Evolutionary conservation across 768 basidiomycete genomes (phyloP).

Genomic region (Tylopilus balloui): DNA sequence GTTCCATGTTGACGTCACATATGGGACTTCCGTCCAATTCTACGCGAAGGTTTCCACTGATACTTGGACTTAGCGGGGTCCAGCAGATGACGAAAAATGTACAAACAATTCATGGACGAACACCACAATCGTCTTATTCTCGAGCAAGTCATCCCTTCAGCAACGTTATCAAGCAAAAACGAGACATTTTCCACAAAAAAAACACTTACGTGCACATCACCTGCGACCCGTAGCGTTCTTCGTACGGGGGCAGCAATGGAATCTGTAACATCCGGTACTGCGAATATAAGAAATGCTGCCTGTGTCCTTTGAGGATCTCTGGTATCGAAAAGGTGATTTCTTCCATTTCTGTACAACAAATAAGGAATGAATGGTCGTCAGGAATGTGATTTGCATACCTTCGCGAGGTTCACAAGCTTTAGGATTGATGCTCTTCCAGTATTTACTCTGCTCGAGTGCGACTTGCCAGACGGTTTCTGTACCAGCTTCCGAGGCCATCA

Average conservation of each 20-base stretch:
- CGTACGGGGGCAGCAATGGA: conserved; percentile 68
- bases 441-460: conserved; percentile 79
- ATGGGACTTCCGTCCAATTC: conserved; percentile 71
- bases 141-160: conserved; percentile 69
- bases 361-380: background rate
- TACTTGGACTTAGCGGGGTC: background rate
- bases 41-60: conserved; percentile 82
- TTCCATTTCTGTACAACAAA: conserved; percentile 46
- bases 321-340: conserved; percentile 64
- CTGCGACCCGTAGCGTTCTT: conserved; percentile 73
- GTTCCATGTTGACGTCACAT: conserved; percentile 72
- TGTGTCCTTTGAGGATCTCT: conserved; percentile 84
- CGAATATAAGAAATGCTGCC: conserved; percentile 79
- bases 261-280: conserved; percentile 75
- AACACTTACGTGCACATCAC: conserved; percentile 82
- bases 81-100: background rate
- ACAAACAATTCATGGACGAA: conserved; percentile 95
- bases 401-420: conserved; percentile 79
- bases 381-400: conserved; percentile 40
- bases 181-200: background rate
- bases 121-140: conserved; percentile 72
- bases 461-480: conserved; percentile 90
- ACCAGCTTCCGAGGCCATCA: conserved; percentile 73
- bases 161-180: conserved; percentile 1
- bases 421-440: conserved; percentile 85